A percentile compares a stretch with the other conserved stretches of the same genome.
phyloP scores from a whole-genome alignment of 2,329 filamentous ascomycete genomes.

The Chrysoporthe cubensis region DNA sequence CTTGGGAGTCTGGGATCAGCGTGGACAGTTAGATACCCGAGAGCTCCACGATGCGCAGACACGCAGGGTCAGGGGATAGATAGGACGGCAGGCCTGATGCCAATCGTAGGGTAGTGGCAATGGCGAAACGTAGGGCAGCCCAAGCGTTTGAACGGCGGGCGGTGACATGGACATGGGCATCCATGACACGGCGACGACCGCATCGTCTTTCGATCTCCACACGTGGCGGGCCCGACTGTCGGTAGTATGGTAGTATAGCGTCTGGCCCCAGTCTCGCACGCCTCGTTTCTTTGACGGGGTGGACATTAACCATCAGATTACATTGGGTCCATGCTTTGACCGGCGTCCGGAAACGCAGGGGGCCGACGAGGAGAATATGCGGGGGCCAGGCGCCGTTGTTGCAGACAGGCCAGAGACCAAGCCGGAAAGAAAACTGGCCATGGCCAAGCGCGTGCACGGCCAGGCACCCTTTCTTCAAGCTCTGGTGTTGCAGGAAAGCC shows the following conservation, averaged over 20 bases:
- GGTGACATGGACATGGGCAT: not conserved
- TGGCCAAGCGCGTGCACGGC: too few species aligned
- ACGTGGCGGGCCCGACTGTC: not conserved
- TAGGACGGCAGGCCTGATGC: not conserved
- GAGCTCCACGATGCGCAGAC: not conserved
- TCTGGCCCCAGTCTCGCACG: not conserved
- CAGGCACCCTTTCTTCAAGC: too few species aligned
- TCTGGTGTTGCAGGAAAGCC: too few species aligned
- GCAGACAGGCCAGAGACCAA: too few species aligned
- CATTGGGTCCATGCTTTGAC: too few species aligned
- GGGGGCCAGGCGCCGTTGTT: too few species aligned
- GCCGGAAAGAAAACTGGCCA: too few species aligned
- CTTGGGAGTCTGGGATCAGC: not conserved
- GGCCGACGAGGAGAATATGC: too few species aligned
- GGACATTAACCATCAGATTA: too few species aligned
- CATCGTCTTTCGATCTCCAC: not conserved
- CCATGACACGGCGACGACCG: slow-evolving; percentile 1
- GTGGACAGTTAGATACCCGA: not conserved
- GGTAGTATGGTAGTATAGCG: not conserved
- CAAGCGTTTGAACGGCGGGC: not conserved
- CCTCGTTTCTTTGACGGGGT: slow-evolving; percentile 1
- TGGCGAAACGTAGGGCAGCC: not conserved
- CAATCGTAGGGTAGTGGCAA: not conserved
- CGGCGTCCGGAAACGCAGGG: too few species aligned
- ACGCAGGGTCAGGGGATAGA: not conserved